These are phyloP conservation scores for Sclerotinia subarctica DNA, from an alignment of 2,329 filamentous ascomycete species.

Conservation along the genomic window DNA sequence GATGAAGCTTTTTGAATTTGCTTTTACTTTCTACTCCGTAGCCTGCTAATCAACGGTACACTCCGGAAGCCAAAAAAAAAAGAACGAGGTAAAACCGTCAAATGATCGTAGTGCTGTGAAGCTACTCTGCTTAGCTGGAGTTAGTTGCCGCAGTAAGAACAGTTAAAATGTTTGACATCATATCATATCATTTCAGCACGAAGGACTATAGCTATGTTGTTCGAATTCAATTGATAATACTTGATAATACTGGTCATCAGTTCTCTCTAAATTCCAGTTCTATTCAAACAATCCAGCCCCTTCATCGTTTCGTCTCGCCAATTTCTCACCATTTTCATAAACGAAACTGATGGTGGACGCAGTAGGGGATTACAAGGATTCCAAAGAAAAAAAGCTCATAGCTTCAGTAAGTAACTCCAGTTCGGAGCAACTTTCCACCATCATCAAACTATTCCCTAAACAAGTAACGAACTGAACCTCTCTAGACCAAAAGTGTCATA, in stretches of 20 bases:
- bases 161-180: not conserved
- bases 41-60: conserved; percentile 3
- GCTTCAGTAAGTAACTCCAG: not conserved
- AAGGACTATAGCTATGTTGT: not conserved
- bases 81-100: conserved; percentile 9
- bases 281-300: not conserved
- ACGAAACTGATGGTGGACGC: not conserved
- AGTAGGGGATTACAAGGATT: not conserved
- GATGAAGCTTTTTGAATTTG: conserved; percentile 9
- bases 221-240: not conserved
- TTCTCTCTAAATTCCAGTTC: not conserved
- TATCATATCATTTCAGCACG: not conserved
- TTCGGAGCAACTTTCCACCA: not conserved
- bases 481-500: conserved; percentile 1
- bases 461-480: not conserved
- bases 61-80: conserved; percentile 3
- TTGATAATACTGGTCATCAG: not conserved
- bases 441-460: not conserved
- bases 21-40: not conserved
- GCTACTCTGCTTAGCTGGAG: not conserved
- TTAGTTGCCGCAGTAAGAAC: conserved; percentile 9
- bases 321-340: not conserved
- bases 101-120: conserved; percentile 11
- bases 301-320: conserved; percentile 15
- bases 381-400: not conserved